Conservation (phyloP, 768 basidiomycete genomes). For the Sporobolomyces pararoseus region DNA sequence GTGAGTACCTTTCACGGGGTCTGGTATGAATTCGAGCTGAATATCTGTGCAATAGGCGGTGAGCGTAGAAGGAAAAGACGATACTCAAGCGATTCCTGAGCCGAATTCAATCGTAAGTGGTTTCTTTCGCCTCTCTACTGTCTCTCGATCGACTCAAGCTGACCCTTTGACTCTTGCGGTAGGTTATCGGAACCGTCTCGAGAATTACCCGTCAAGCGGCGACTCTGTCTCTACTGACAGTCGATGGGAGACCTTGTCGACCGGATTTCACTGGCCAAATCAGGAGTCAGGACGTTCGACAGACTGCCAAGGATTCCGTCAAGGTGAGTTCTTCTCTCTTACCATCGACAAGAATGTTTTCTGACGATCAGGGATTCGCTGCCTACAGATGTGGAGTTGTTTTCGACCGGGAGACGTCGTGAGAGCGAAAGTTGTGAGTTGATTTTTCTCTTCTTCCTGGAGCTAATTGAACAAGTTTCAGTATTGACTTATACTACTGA, state of each 20-base stretch:
- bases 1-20: too few relatives aligned
- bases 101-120: slow-evolving; percentile 45
- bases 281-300: slow-evolving; percentile 78
- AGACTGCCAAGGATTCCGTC: slow-evolving; percentile 83
- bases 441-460: not conserved
- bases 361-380: not conserved
- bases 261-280: slow-evolving; percentile 89
- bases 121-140: not conserved
- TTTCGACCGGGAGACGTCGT: slow-evolving; percentile 90
- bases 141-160: not conserved
- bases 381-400: slow-evolving; percentile 68
- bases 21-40: too few relatives aligned
- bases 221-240: slow-evolving; percentile 73
- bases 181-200: slow-evolving; percentile 74
- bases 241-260: slow-evolving; percentile 76
- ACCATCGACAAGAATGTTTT: not conserved
- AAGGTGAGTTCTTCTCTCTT: slow-evolving; percentile 46
- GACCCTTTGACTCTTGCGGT: not conserved
- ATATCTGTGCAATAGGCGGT: slow-evolving; percentile 19
- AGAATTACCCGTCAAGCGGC: slow-evolving; percentile 81
- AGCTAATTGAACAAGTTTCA: too few relatives aligned
- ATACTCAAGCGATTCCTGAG: slow-evolving; percentile 44
- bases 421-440: slow-evolving; percentile 74
- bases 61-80: slow-evolving; percentile 32
- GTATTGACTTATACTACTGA: not conserved